Base-by-base conservation (phyloP, 2,329 filamentous ascomycete genomes). In the Aphanoascus verrucosus region DNA sequence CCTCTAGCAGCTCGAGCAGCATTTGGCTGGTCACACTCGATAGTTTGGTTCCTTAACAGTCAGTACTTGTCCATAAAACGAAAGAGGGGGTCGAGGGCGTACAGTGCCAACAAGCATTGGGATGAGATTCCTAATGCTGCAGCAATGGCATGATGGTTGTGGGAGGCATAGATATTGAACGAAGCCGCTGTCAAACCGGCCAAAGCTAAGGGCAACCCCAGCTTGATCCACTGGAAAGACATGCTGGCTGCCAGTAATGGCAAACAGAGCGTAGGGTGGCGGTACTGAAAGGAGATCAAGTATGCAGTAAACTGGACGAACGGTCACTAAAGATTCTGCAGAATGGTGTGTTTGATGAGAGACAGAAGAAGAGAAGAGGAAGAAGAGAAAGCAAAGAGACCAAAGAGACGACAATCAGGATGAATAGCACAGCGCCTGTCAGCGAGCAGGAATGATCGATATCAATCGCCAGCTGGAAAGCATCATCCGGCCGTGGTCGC, bases 141-240 rank as follows among this genome's bases (percentile, higher is more conserved):
- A 17, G 45, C 48, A 38, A 57, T 54, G 28, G 51, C 53, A 31
- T 46, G 40, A 48, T 51, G 54, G 32, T 58, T 56, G 43, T 59
- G 56, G n/a, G 47, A 37, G 41, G 54, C 56, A 23, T 58, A 59
- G 34, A 56, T 54, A 38, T 57, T 59, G 50, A 59, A 59, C 12
- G 46, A 52, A 19, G 58, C 54, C 2, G 48, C 8, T 11, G 53
- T 37, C 15, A 48, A 42, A 17, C 20, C 41, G 5, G 44, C 49
- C 15, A 55, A 43, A 4, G 38, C 19, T 49, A 59, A 38, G 15
- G 54, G 14, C 38, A 53, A 37, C 11, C 44, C 35, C 23, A 53
- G 23, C 23, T 23, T 43, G 3, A 43, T 17, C 51, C 51, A 49
- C 35, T 17, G 44, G n/a, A 20, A 15, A 48, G 20, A 23, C 51